Conservation (phyloP, 345 rosid species). For the Brassica juncea region DNA sequence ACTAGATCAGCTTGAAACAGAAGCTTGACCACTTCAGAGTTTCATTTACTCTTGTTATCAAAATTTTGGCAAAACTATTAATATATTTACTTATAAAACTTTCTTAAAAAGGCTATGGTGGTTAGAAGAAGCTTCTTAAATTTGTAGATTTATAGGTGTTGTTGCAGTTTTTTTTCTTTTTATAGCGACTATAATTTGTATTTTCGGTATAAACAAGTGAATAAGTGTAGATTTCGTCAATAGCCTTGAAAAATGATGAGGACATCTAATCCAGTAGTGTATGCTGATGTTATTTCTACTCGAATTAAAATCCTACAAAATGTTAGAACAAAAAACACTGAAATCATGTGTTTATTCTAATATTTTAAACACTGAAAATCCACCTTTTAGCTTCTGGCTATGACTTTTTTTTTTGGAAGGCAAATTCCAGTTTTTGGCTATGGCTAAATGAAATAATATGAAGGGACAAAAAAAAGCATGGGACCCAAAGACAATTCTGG, state of each 20-base stretch:
- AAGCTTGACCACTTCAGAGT: background rate
- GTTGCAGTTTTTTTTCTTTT: background rate
- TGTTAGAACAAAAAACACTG: background rate
- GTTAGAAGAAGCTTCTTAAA: background rate
- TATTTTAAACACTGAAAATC: background rate
- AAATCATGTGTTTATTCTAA: background rate
- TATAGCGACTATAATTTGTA: background rate
- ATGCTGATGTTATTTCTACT: background rate
- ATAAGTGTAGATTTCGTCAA: background rate
- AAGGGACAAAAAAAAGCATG: constrained; percentile 8
- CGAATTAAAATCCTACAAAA: background rate
- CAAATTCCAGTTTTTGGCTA: background rate
- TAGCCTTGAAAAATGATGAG: background rate
- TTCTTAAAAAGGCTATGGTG: background rate
- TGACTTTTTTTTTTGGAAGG: too few species aligned
- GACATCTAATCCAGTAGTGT: background rate
- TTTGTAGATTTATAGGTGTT: background rate
- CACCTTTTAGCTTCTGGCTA: background rate
- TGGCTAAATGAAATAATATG: constrained; percentile 6
- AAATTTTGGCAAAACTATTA: background rate
- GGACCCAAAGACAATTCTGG: constrained; percentile 9
- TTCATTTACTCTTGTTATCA: background rate
- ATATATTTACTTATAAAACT: background rate
- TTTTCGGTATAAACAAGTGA: background rate
- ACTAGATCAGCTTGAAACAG: constrained; percentile 18